These are phyloP conservation scores for Aspergillus leporis DNA, from an alignment of 495 filamentous ascomycete genomes.

Conservation along the genomic window DNA sequence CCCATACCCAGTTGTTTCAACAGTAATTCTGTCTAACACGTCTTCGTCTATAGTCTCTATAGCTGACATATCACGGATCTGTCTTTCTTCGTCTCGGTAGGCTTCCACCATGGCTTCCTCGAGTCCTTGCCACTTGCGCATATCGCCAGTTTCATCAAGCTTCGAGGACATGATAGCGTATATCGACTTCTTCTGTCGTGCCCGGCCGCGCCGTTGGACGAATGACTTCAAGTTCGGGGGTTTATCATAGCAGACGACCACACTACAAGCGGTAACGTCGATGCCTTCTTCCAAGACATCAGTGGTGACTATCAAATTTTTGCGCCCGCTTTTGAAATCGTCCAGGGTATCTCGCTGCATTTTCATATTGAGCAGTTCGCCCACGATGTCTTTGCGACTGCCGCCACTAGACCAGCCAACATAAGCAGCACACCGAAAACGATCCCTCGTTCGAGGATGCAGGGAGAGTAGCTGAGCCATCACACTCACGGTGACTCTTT, in stretches of 20 bases:
- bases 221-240: constrained; percentile 81
- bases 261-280: constrained; percentile 80
- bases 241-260: constrained; percentile 82
- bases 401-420: constrained; percentile 66
- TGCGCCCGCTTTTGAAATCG: constrained; percentile 65
- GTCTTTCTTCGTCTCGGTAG: constrained; percentile 70
- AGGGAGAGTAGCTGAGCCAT: constrained; percentile 64
- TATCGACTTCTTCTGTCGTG: constrained; percentile 68
- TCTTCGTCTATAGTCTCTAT: constrained; percentile 53
- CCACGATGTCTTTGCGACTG: constrained; percentile 52
- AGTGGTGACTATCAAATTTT: constrained; percentile 81
- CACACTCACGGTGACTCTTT: constrained; percentile 68
- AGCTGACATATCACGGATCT: constrained; percentile 42
- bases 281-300: constrained; percentile 91
- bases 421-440: constrained; percentile 61
- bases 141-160: constrained; percentile 33
- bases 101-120: constrained; percentile 72
- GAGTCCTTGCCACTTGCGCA: constrained; percentile 57
- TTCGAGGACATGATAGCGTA: constrained; percentile 64
- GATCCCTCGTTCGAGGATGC: constrained; percentile 56
- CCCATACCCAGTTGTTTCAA: constrained; percentile 55
- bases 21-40: constrained; percentile 43
- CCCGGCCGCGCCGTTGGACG: constrained; percentile 84
- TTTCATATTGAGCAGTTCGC: constrained; percentile 58
- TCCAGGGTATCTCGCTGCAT: constrained; percentile 61